Percentiles rank a stretch among this genome's conserved stretches.
Evolutionary conservation across 1,284 basidiomycete species (phyloP).

Genomic region (Irpex lacteus): DNA sequence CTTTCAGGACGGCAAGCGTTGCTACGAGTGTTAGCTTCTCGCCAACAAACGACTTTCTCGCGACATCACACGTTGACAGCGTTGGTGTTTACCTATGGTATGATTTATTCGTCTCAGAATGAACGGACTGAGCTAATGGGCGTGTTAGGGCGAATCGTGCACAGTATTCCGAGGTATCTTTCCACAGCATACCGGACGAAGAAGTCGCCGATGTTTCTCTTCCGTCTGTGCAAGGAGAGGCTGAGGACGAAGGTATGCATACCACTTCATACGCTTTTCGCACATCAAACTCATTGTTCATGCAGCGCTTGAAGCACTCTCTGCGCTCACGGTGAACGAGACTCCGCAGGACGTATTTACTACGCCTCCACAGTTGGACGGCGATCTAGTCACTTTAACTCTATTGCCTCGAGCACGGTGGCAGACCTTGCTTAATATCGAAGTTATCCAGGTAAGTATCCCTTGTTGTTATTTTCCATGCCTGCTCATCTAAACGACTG

Average conservation of each 20-base stretch:
- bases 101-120: conserved; percentile 17
- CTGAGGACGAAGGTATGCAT: conserved; percentile 65
- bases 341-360: conserved; percentile 65
- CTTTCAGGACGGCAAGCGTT: conserved; percentile 86
- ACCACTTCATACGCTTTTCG: neutral
- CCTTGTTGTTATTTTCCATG: too few species aligned
- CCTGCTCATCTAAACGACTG: too few species aligned
- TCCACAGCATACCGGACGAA: conserved; percentile 73
- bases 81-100: conserved; percentile 94
- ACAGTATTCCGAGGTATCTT: conserved; percentile 85
- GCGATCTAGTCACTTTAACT: conserved; percentile 88
- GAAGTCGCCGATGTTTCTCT: conserved; percentile 69
- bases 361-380: conserved; percentile 83
- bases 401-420: conserved; percentile 90
- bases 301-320: conserved; percentile 65
- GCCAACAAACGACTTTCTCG: conserved; percentile 94
- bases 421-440: conserved; percentile 95
- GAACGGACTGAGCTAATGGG: neutral
- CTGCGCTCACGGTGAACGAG: conserved; percentile 51
- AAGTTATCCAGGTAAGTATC: conserved; percentile 80
- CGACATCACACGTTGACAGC: conserved; percentile 92
- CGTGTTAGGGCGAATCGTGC: conserved; percentile 87
- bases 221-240: conserved; percentile 81
- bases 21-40: conserved; percentile 92
- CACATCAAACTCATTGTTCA: neutral